Evolutionary conservation across 2,329 filamentous ascomycete species (phyloP), one percentile per base, ranked within the genome.

Genomic region (Sphaceloma murrayae): DNA sequence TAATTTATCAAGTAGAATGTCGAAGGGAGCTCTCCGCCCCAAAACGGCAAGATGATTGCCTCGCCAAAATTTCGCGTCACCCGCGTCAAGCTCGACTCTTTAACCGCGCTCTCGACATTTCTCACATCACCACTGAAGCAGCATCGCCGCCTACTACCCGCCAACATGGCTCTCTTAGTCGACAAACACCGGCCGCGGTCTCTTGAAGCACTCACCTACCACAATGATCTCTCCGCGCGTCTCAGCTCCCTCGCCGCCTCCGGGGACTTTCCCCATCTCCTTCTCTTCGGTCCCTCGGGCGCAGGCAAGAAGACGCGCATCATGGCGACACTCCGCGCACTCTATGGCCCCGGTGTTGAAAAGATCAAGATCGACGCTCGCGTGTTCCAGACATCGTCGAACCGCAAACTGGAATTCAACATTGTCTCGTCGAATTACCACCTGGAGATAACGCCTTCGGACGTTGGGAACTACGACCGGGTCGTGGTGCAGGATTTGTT

Each of bases 311-410:
- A 98, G 67, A 98, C 91, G 1, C 81, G 91, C 32, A 93, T 96
- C 53, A 86, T 95, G 13, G 88, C 91, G 11, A 96, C 89, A 0
- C 69, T 98, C 3, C 94, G 94, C 62, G 89, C 95, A 59, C 74
- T 98, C 5, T 98, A 91, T 63, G 91, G 91, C 0, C 81, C 89
- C 0, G 89, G 91, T 32, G 91, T 94, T n/a, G 93, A 98, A 60
- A 96, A 95, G 73, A 98, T 98, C 73, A 96, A 96, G 69, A 96
- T 98, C 66, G 91, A 98, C 61, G 85, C 87, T 9, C 84, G 91
- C 52, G 83, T 95, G 48, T 98, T 98, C 69, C 88, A 94, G 65
- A 96, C 91, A 1, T 88, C 79, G 16, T 56, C 82, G 59, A 96
- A 94, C 64, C 86, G 91, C 61, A 98, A 98, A 66, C 81, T 98